phyloP scores from a whole-genome alignment of 2,329 filamentous ascomycete genomes.

The Fusarium tjaetaba region DNA sequence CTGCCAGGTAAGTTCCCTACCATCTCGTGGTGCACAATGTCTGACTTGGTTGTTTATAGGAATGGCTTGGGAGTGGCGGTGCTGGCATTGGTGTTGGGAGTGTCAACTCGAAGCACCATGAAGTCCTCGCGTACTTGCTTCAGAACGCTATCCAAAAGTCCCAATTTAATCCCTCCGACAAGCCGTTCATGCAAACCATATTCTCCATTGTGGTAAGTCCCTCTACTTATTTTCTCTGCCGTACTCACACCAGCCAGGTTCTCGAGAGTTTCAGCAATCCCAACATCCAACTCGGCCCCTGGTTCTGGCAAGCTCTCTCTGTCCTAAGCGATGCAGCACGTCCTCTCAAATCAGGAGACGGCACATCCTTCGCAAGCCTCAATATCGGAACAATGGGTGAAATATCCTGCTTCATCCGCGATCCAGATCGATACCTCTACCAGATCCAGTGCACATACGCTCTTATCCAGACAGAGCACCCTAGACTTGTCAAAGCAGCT shows the following conservation, averaged over 20 bases:
- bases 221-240: accelerated
- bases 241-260: not conserved
- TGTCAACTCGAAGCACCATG: not conserved
- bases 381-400: not conserved
- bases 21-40: accelerated
- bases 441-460: conserved; percentile 8
- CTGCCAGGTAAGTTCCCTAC: not conserved
- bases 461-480: not conserved
- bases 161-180: not conserved
- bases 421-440: not conserved
- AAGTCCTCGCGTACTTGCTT: not conserved
- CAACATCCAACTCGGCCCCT: not conserved
- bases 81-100: accelerated
- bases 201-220: not conserved
- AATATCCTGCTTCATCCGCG: not conserved
- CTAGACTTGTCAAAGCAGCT: not conserved
- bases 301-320: conserved; percentile 13
- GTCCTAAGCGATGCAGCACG: not conserved
- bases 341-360: not conserved
- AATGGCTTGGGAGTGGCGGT: not conserved
- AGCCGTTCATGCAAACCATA: not conserved
- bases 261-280: conserved; percentile 7
- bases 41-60: not conserved
- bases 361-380: not conserved
- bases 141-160: not conserved